These are phyloP conservation scores for Spergularia azorica DNA, from an alignment of 179 eudicot genomes.

Conservation along the genomic window DNA sequence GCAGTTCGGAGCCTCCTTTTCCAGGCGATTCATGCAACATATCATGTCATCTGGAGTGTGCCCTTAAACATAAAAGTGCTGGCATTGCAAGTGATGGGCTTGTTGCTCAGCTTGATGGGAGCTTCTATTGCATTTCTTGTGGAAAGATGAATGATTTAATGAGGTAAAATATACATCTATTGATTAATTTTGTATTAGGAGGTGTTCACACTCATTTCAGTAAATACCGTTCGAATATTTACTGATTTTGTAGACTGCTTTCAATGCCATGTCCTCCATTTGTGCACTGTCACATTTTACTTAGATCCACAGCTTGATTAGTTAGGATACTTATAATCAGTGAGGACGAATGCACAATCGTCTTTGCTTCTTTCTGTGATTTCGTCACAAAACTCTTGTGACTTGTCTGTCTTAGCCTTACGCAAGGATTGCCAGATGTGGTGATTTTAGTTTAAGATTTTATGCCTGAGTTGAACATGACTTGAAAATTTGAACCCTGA, in stretches of 20 bases:
- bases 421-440: too few species aligned
- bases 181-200: neutral
- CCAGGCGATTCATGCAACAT: slow-evolving; percentile 65
- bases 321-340: neutral
- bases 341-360: neutral
- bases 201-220: neutral
- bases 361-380: neutral
- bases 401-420: neutral
- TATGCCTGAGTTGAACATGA: too few species aligned
- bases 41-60: slow-evolving; percentile 93
- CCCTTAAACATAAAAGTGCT: slow-evolving; percentile 57
- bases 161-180: slow-evolving; percentile 42
- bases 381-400: neutral
- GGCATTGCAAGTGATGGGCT: slow-evolving; percentile 52
- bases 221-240: neutral
- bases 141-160: slow-evolving; percentile 87
- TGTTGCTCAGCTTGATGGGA: slow-evolving; percentile 65
- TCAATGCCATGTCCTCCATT: neutral
- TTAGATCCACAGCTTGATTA: neutral
- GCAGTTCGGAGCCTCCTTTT: slow-evolving; percentile 77
- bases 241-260: neutral
- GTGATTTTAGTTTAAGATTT: too few species aligned
- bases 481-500: too few species aligned
- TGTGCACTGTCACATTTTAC: neutral
- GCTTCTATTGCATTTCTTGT: slow-evolving; percentile 76